Base-by-base conservation (phyloP, 306 rosid species). In the Prinsepia uniflora region DNA sequence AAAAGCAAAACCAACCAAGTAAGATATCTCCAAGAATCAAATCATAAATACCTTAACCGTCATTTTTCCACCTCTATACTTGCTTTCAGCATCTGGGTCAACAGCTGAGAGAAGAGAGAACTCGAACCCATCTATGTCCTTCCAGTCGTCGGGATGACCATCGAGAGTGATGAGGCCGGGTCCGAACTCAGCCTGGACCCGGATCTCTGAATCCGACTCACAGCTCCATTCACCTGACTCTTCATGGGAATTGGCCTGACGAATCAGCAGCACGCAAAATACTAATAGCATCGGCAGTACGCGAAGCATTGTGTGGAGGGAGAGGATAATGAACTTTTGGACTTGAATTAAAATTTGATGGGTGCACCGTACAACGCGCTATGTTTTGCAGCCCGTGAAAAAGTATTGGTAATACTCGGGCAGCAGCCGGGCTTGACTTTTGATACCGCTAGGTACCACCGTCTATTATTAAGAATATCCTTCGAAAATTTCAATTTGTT, bases 121-220 rank as follows among this genome's bases (percentile, higher is more conserved):
- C 71, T 86, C 86, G 45, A 80, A 90, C 10, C 84, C 97, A 75
- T 85, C 97, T 80, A 87, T 81, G 81, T 80, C 88, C 77, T 84
- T 80, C 98, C 98, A 94, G 72, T 94, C 98, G 40, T 94, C 98
- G 47, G 90, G 84, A 62, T 84, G 96, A 39, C 97, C 98, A 14
- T 94, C 98, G 12, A 94, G 88, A 43, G 98, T 88, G 34, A 94
- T 65, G 52, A 87, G 43, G 1, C 96, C 98, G 5, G 92, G 95
- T 42, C 77, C 77, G 82, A 83, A 94, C 62, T 82, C 82, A 71
- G 89, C 80, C 46, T 73, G 78, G 19, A 90, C 81, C 68, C 80
- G 90, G 84, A 82, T 82, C 76, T 84, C 97, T 43, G 92, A 81
- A 75, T 70, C 85, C 58, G 89, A 80, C 10, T 87, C 86, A 76